Evolutionary conservation across 2,329 filamentous ascomycete species (phyloP), one percentile per base, ranked within the genome.

Genomic region (Scytalidium lignicola): DNA sequence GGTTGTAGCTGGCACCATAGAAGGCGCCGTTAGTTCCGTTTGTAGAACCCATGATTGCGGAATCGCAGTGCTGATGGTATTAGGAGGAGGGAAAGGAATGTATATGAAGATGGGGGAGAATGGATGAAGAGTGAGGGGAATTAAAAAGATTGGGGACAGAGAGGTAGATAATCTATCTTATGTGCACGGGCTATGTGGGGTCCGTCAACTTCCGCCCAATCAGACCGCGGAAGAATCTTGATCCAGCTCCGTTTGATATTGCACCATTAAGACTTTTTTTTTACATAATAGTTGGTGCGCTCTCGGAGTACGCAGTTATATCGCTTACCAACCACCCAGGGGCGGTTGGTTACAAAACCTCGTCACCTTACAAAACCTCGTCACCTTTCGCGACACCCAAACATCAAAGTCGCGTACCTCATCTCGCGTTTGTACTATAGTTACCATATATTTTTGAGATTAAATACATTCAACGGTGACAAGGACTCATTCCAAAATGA

Each of bases 1-100:
- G 69, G 61, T 82, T 80, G 69, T 77, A 72, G 69, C 75, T 74
- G 45, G 55, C 20, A 44, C 62, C 62, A 60, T 62, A 63, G 53
- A 63, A 57, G 15, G 6, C 10, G 51, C 66, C 64, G 56, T 65
- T 69, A 54, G 66, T 58, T 62, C 72, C 71, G 65, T 67, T 71
- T 60, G 68, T 66, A 58, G 69, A 63, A 68, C 74, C 70, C 83
- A 86, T 86, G 74, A 67, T 83, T 75, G 71, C 48, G 53, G 43
- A 22, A 43, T 48, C 6, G n/a, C n/a, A 13, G n/a, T 13, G 32
- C 4, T 9, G 32, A n/a, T 37, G 32, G n/a, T 37, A n/a, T 47
- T 90, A 96, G 62, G 78, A 87, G 50, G 71, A 95, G 13, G 76
- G 73, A 19, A 75, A 78, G 29, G 76, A 79, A 40, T 72, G 15